Percentiles rank a stretch among this genome's conserved stretches.
Conservation (phyloP, 2,329 filamentous ascomycete genomes). For the Tolypocladium tundrense region DNA sequence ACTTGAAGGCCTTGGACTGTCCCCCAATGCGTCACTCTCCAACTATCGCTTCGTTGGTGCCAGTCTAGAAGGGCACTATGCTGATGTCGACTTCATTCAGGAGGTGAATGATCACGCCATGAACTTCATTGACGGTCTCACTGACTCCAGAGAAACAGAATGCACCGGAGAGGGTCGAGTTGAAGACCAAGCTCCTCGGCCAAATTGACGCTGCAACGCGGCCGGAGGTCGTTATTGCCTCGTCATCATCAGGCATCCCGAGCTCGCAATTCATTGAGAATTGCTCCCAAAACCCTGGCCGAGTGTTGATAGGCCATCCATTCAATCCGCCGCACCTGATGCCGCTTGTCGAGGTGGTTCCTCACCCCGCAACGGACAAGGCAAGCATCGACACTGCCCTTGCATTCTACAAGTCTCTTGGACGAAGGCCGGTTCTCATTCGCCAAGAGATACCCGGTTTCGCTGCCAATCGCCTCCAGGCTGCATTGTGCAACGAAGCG, state of each 20-base stretch:
- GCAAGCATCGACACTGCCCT: background rate
- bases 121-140: too few species aligned
- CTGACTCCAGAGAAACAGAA: slow-evolving; percentile 10
- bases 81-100: slow-evolving; percentile 22
- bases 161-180: slow-evolving; percentile 26
- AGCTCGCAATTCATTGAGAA: slow-evolving; percentile 5
- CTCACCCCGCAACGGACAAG: slow-evolving; percentile 17
- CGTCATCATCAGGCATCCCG: slow-evolving; percentile 26
- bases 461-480: slow-evolving; percentile 33
- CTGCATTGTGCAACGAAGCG: slow-evolving; percentile 20
- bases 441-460: slow-evolving; percentile 19
- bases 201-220: slow-evolving; percentile 19
- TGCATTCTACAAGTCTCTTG: background rate
- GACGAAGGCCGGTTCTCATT: background rate
- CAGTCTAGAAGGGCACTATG: slow-evolving; percentile 1
- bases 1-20: background rate
- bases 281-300: slow-evolving; percentile 12
- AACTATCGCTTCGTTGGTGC: slow-evolving; percentile 3
- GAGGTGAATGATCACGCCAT: slow-evolving; percentile 9
- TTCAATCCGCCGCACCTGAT: slow-evolving; percentile 39
- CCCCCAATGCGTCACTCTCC: background rate
- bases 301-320: slow-evolving; percentile 33
- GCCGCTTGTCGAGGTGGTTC: slow-evolving; percentile 35
- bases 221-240: slow-evolving; percentile 25
- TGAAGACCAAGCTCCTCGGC: slow-evolving; percentile 26